phyloP scores from a whole-genome alignment of 768 basidiomycete species.

The Xerocomellus amylosporus region DNA sequence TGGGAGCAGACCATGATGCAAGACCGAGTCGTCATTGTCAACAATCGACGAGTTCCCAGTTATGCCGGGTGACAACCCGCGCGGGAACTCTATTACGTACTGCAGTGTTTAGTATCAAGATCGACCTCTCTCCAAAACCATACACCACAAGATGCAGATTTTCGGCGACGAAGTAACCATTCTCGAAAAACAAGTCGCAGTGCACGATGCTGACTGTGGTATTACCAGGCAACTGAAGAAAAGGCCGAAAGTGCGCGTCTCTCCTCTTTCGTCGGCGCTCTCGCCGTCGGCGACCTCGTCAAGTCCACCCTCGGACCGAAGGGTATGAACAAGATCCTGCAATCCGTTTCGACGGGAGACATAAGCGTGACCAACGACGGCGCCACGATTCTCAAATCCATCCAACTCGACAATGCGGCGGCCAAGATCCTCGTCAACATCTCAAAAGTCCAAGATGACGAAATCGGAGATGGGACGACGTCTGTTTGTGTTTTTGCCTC shows the following conservation, averaged over 20 bases:
- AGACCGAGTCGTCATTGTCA: not conserved
- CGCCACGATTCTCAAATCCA: constrained; percentile 96
- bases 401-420: constrained; percentile 96
- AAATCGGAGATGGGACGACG: constrained; percentile 95
- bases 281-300: constrained; percentile 96
- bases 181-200: no score
- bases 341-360: constrained; percentile 83
- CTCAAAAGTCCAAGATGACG: constrained; percentile 99
- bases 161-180: constrained; percentile 56
- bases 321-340: constrained; percentile 99
- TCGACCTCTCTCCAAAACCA: not conserved
- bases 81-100: not conserved
- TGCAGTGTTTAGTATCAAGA: not conserved
- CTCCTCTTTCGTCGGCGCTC: constrained; percentile 95
- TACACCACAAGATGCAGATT: constrained; percentile 51
- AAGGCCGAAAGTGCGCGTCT: constrained; percentile 98
- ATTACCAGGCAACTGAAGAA: constrained; percentile 77
- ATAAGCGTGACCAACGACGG: constrained; percentile 99
- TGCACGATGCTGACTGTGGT: constrained; percentile 2
- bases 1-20: not conserved
- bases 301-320: constrained; percentile 98
- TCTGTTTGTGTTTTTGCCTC: constrained; percentile 89
- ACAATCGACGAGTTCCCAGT: not conserved
- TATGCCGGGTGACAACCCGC: no score
- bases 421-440: constrained; percentile 99